Conservation (phyloP, 1,139 yeast species). For the Protomyces gravidus region DNA sequence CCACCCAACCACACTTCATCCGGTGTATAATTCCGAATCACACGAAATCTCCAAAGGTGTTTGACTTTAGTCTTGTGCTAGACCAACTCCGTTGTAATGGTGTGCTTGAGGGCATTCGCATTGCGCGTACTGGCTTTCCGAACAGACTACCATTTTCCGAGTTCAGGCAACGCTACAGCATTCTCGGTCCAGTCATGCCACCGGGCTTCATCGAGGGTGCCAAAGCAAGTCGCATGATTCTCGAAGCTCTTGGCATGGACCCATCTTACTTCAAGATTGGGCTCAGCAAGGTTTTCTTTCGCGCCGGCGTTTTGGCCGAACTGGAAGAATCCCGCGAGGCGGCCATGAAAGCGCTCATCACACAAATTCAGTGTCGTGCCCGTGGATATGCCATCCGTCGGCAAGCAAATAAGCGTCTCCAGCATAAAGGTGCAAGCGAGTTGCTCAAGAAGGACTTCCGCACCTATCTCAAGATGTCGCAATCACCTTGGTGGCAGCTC, state of each 20-base stretch:
- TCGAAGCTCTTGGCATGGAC: constrained; percentile 60
- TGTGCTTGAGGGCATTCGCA: constrained; percentile 94
- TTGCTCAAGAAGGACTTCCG: constrained; percentile 61
- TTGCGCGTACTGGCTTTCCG: constrained; percentile 95
- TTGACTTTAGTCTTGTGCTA: constrained; percentile 72
- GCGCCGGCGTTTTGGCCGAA: constrained; percentile 92
- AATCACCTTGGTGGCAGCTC: constrained; percentile 78
- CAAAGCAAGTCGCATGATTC: constrained; percentile 64
- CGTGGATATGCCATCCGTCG: constrained; percentile 62
- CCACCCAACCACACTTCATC: constrained; percentile 94
- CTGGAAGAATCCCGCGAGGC: constrained; percentile 76
- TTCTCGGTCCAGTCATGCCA: constrained; percentile 50
- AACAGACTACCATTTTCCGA: constrained; percentile 81
- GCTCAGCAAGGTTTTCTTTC: constrained; percentile 84
- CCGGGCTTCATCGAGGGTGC: constrained; percentile 46
- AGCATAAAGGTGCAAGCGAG: constrained; percentile 66
- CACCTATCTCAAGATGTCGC: constrained; percentile 50
- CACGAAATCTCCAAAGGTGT: constrained; percentile 61
- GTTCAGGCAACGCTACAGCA: constrained; percentile 68
- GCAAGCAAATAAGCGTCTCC: constrained; percentile 50
- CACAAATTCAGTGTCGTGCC: constrained; percentile 61
- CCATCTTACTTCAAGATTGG: constrained; percentile 69
- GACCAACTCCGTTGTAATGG: constrained; percentile 95
- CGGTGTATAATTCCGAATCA: constrained; percentile 92
- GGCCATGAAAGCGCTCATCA: constrained; percentile 54